Base-by-base conservation (phyloP, 1,139 yeast genomes). In the Debaryomyces fabryi region DNA sequence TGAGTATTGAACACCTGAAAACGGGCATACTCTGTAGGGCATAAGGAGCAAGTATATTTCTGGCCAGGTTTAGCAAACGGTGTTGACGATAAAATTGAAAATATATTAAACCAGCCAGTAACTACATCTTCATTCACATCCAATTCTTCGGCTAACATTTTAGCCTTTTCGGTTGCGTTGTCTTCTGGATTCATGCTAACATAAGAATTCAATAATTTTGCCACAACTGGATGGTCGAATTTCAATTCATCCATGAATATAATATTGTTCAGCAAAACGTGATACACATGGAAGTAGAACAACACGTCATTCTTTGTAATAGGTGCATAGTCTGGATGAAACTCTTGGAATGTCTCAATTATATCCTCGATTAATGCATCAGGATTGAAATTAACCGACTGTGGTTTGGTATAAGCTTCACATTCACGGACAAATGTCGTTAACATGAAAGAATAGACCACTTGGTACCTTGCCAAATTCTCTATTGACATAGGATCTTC, bases 101-200 rank as follows among this genome's bases (percentile, higher is more conserved):
- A 72, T 3, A 68, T 58, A 6, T 63, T 58, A 47, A 68, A 66
- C 78, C 78, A 73, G 5, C 54, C 61, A 18, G 49, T 45, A 5
- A 63, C 68, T n/a, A 60, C 56, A 8, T 55, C 58, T n/a, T 50
- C 47, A 8, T 58, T 47, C 16, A 64, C 39, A 18, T 55, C 48
- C 13, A 55, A 36, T 10, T 54, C 59, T n/a, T 57, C 50, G 1
- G 69, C 57, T 15, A 53, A 37, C 18, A 45, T 44, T 4, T 45
- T 41, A 5, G 50, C 51, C 18, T 44, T 49, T 13, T 30, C 43
- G 4, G 24, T 23, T 4, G 25, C 13, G 34, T 52, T 50, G n/a
- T 51, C 58, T 6, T 48, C 49, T 3, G 55, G 51, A 13, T 51
- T 44, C 39, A 50, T 39, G 12, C 52, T 53, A n/a, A 52, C 44